phyloP scores from a whole-genome alignment of 2,329 filamentous ascomycete species.

The Ploettnerulaceae sp. region DNA sequence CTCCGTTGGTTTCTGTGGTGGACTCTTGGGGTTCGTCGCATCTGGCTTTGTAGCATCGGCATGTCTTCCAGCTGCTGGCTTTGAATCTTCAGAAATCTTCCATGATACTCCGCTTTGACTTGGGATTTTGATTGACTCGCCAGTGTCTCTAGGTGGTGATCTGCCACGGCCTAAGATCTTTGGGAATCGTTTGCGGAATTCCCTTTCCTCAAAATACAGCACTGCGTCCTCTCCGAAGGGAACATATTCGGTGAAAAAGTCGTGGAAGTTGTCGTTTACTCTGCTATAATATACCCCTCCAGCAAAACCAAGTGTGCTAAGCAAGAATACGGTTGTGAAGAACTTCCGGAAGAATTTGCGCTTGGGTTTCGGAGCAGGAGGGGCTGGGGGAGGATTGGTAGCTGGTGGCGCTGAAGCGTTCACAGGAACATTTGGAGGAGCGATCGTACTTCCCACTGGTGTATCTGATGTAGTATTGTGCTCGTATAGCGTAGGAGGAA shows the following conservation, averaged over 20 bases:
- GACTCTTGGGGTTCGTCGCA: constrained; percentile 24
- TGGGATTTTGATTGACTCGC: constrained; percentile 74
- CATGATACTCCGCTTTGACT: constrained; percentile 82
- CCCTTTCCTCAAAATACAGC: constrained; percentile 89
- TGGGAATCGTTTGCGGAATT: constrained; percentile 84
- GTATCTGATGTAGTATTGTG: constrained; percentile 25
- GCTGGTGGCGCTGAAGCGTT: constrained; percentile 37
- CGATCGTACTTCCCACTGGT: constrained; percentile 40
- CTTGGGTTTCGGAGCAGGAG: constrained; percentile 46
- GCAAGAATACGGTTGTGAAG: constrained; percentile 68
- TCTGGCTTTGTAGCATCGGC: constrained; percentile 46
- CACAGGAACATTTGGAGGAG: constrained; percentile 44
- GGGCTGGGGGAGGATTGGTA: constrained; percentile 35
- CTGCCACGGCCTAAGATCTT: constrained; percentile 35
- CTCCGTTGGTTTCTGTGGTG: constrained; percentile 29
- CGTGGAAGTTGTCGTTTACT: constrained; percentile 95
- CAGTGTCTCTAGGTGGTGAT: constrained; percentile 44
- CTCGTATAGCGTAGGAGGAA: constrained; percentile 20
- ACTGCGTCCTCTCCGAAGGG: constrained; percentile 93
- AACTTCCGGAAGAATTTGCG: constrained; percentile 69
- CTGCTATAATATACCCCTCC: constrained; percentile 91
- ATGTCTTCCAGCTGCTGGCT: constrained; percentile 51
- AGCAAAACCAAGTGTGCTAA: constrained; percentile 74
- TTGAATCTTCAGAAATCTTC: constrained; percentile 61
- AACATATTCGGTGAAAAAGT: constrained; percentile 97